phyloP scores from a whole-genome alignment of 1,284 basidiomycete species.

The Boletus semigastroideus region DNA sequence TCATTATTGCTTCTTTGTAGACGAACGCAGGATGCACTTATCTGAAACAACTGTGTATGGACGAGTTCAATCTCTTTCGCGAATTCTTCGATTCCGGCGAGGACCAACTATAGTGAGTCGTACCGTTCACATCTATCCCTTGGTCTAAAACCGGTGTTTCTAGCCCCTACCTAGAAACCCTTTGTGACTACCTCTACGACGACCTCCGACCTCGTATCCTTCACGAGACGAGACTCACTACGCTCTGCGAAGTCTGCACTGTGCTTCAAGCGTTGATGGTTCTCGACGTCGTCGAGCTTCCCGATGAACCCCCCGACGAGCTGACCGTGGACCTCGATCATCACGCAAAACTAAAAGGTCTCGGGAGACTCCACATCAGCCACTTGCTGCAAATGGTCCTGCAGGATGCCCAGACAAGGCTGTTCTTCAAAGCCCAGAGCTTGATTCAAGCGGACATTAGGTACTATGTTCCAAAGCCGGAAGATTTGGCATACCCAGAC shows the following conservation, averaged over 20 bases:
- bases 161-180: conserved; percentile 82
- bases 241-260: conserved; percentile 90
- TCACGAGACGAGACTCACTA: conserved; percentile 83
- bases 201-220: conserved; percentile 90
- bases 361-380: conserved; percentile 63
- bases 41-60: conserved; percentile 83
- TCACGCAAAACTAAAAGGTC: conserved; percentile 34
- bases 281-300: conserved; percentile 60
- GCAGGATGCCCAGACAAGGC: conserved; percentile 89
- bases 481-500: conserved; percentile 84
- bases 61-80: conserved; percentile 83
- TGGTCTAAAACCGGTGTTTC: conserved; percentile 4
- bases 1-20: conserved; percentile 38
- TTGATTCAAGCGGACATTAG: conserved; percentile 86
- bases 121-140: neutral
- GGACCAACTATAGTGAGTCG: conserved; percentile 77
- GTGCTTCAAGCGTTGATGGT: conserved; percentile 94
- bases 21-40: conserved; percentile 88
- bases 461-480: conserved; percentile 72
- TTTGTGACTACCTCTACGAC: conserved; percentile 93
- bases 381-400: conserved; percentile 84
- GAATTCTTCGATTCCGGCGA: conserved; percentile 87
- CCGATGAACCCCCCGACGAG: conserved; percentile 35
- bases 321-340: conserved; percentile 44
- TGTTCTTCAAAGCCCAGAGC: conserved; percentile 93